Conservation (phyloP, 164 flowering plant species). For the Echeveria elegans region DNA sequence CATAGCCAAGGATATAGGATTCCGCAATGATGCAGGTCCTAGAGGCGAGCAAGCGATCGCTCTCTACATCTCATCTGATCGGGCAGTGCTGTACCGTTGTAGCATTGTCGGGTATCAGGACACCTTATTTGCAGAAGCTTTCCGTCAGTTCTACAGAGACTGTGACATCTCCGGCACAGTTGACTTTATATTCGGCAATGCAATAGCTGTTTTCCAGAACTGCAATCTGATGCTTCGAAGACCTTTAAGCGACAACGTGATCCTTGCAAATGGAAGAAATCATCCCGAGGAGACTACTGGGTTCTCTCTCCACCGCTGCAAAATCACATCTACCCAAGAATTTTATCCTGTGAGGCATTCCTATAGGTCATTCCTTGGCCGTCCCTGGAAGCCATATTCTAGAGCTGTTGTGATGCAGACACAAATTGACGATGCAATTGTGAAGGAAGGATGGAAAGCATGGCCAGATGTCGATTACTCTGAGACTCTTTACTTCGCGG, state of each 20-base stretch:
- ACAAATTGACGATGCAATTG: slow-evolving; percentile 26
- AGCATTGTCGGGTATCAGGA: slow-evolving; percentile 44
- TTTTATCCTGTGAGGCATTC: slow-evolving; percentile 18
- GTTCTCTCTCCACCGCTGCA: slow-evolving; percentile 29
- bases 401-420: slow-evolving; percentile 42
- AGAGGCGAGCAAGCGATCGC: slow-evolving; percentile 31
- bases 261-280: slow-evolving; percentile 32
- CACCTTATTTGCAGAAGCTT: slow-evolving; percentile 29
- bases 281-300: slow-evolving; percentile 39
- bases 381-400: slow-evolving; percentile 45
- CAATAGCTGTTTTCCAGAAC: slow-evolving; percentile 34
- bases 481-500: slow-evolving; percentile 31
- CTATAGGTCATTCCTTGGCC: slow-evolving; percentile 27
- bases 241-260: slow-evolving; percentile 21
- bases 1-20: slow-evolving; percentile 41
- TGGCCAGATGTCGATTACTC: slow-evolving; percentile 19
- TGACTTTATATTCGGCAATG: slow-evolving; percentile 43
- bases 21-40: slow-evolving; percentile 41
- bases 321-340: slow-evolving; percentile 19
- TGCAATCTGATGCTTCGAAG: slow-evolving; percentile 25
- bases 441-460: slow-evolving; percentile 27
- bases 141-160: slow-evolving; percentile 37
- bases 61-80: slow-evolving; percentile 25
- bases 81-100: slow-evolving; percentile 26
- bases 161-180: slow-evolving; percentile 36